Evolutionary conservation across 495 filamentous ascomycete species (phyloP).

Genomic region (Apodospora peruviana): DNA sequence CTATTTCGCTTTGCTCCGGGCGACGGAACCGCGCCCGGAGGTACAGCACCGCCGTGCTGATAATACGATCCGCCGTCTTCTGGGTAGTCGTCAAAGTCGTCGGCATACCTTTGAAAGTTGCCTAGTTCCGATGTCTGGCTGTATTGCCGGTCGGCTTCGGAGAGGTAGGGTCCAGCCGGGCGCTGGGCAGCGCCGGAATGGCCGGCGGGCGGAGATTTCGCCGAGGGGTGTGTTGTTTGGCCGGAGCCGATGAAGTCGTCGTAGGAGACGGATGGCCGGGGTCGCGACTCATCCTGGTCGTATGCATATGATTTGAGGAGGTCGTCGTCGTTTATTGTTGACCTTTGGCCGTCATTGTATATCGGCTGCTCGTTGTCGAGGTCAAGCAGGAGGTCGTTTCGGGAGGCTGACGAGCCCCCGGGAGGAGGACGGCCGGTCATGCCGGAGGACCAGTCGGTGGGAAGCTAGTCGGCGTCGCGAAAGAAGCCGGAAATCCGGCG

Average conservation of each 20-base stretch:
- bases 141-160: conserved; percentile 51
- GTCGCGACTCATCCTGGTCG: conserved; percentile 55
- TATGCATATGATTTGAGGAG: conserved; percentile 64
- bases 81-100: conserved; percentile 68
- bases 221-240: conserved; percentile 34
- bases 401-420: conserved; percentile 53
- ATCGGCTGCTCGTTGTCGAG: conserved; percentile 62
- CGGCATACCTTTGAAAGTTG: conserved; percentile 88
- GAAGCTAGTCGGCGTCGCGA: conserved; percentile 26
- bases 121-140: conserved; percentile 79
- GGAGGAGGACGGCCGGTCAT: conserved; percentile 65
- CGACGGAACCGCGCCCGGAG: conserved; percentile 33
- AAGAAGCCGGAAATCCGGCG: conserved; percentile 20
- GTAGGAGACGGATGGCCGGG: conserved; percentile 85
- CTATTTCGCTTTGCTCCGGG: conserved; percentile 67
- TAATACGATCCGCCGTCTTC: conserved; percentile 71
- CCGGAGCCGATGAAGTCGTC: conserved; percentile 82
- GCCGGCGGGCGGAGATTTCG: conserved; percentile 33
- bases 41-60: conserved; percentile 54
- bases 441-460: conserved; percentile 24
- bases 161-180: conserved; percentile 49
- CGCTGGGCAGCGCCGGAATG: conserved; percentile 35
- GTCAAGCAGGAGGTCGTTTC: conserved; percentile 69
- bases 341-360: conserved; percentile 66
- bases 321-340: conserved; percentile 71